Conservation (phyloP, 371 early-diverging fungal species). For the Sporodiniella umbellata region DNA sequence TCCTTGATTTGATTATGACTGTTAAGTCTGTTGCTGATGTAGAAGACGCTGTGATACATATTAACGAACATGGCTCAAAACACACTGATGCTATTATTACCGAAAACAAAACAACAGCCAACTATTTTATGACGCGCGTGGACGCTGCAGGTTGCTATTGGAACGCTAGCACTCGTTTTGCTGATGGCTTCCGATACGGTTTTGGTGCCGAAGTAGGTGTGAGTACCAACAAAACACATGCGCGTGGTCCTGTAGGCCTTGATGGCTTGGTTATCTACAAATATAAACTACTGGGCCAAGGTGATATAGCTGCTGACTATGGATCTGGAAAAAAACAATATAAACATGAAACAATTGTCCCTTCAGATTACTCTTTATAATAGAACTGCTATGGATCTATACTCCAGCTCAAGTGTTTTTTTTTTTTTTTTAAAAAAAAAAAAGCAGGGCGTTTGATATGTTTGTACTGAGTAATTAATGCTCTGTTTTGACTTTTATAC, state of each 20-base stretch:
- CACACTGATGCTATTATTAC: conserved; percentile 95
- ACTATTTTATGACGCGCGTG: conserved; percentile 84
- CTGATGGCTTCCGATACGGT: conserved; percentile 97
- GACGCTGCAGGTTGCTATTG: conserved; percentile 97
- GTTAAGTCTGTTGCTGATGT: conserved; percentile 75
- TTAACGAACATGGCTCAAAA: conserved; percentile 89
- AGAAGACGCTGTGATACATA: conserved; percentile 83
- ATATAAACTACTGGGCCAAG: conserved; percentile 87
- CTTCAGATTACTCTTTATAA: conserved; percentile 22
- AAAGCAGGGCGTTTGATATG: no score
- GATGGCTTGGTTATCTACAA: conserved; percentile 97
- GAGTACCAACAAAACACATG: conserved; percentile 97
- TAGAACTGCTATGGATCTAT: background rate
- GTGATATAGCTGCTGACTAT: conserved; percentile 80
- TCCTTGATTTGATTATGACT: conserved; percentile 82
- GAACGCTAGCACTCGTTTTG: conserved; percentile 95
- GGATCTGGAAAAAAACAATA: conserved; percentile 75
- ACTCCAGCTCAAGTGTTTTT: background rate
- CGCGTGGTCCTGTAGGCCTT: conserved; percentile 95
- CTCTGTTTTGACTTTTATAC: no score
- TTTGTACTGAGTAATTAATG: no score
- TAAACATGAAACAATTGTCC: conserved; percentile 58
- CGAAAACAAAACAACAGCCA: conserved; percentile 67
- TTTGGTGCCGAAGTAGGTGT: conserved; percentile 97
- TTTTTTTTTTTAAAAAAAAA: no score